phyloP scores from a whole-genome alignment of 2,329 filamentous ascomycete genomes.

The Aspergillus intermedius region DNA sequence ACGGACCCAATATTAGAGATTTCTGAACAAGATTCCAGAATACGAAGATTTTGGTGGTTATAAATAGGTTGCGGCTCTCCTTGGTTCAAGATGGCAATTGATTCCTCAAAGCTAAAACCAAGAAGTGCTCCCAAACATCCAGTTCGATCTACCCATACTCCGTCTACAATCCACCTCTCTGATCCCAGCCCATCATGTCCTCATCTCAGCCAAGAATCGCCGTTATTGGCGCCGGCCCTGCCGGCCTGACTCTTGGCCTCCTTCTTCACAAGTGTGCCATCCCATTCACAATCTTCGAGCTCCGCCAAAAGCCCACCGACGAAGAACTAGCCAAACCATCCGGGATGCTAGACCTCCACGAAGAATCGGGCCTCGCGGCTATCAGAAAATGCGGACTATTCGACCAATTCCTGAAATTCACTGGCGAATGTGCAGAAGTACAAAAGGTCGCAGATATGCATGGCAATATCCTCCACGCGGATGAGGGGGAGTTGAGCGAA shows the following conservation, averaged over 20 bases:
- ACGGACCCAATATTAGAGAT: too few relatives aligned
- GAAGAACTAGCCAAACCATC: slow-evolving; percentile 11
- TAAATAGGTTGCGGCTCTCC: too few relatives aligned
- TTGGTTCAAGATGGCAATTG: too few relatives aligned
- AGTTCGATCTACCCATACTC: background rate
- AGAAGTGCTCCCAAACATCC: too few relatives aligned
- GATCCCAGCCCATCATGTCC: too few relatives aligned
- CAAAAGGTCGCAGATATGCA: slow-evolving; percentile 12
- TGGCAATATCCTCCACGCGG: slow-evolving; percentile 11
- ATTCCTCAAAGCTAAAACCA: too few relatives aligned
- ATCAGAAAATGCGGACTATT: slow-evolving; percentile 17
- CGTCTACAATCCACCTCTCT: background rate
- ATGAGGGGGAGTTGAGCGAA: slow-evolving; percentile 9
- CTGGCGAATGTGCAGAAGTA: slow-evolving; percentile 18
- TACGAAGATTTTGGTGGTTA: too few relatives aligned
- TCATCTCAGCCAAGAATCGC: slow-evolving; percentile 23
- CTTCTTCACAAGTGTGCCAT: slow-evolving; percentile 17
- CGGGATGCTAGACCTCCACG: slow-evolving; percentile 23
- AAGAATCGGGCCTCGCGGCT: slow-evolving; percentile 19
- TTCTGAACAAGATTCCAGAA: too few relatives aligned
- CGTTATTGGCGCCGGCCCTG: slow-evolving; percentile 35
- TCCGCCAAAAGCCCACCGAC: slow-evolving; percentile 20
- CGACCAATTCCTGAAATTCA: slow-evolving; percentile 16
- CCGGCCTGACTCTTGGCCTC: slow-evolving; percentile 19
- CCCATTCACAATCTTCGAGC: slow-evolving; percentile 24